Percentiles rank a stretch among this genome's conserved stretches.
phyloP scores from a whole-genome alignment of 768 basidiomycete species.

The Lactifluus echinatus region DNA sequence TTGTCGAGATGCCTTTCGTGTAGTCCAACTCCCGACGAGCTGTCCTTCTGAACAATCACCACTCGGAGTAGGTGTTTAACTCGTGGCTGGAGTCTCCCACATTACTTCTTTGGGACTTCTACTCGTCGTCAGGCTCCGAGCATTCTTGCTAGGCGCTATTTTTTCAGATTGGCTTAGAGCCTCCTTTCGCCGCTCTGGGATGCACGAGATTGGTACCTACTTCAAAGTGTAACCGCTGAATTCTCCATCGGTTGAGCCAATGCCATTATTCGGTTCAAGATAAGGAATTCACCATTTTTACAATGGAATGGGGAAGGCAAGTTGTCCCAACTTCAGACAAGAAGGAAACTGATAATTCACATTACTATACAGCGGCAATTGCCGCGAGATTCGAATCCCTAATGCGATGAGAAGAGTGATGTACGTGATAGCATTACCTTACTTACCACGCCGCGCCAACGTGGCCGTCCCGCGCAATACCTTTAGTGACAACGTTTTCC shows the following conservation, averaged over 20 bases:
- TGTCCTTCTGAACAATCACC: not conserved
- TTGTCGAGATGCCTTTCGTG: not conserved
- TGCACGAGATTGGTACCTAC: not conserved
- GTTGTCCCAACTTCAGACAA: not conserved
- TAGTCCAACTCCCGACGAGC: not conserved
- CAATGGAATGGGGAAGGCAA: not conserved
- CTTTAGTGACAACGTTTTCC: conserved; percentile 9
- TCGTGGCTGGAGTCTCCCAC: not conserved
- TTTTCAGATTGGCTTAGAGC: not conserved
- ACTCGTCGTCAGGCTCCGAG: not conserved
- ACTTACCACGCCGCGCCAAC: conserved; percentile 10
- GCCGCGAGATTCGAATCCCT: not conserved
- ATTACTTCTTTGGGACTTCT: not conserved
- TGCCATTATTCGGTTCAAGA: not conserved
- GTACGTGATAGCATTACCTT: conserved; percentile 1
- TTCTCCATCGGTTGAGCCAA: not conserved
- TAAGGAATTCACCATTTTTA: not conserved
- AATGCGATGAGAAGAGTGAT: conserved; percentile 9
- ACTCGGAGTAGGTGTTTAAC: not conserved
- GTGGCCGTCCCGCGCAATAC: conserved; percentile 11
- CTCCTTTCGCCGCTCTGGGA: not conserved
- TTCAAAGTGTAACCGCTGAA: not conserved
- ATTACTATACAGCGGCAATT: not conserved
- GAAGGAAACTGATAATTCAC: not conserved
- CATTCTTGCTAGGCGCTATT: not conserved